Percentiles rank a stretch among this genome's conserved stretches.
These are phyloP conservation scores for Pleurotus sapidus DNA, from an alignment of 768 basidiomycete species.

Conservation along the genomic window DNA sequence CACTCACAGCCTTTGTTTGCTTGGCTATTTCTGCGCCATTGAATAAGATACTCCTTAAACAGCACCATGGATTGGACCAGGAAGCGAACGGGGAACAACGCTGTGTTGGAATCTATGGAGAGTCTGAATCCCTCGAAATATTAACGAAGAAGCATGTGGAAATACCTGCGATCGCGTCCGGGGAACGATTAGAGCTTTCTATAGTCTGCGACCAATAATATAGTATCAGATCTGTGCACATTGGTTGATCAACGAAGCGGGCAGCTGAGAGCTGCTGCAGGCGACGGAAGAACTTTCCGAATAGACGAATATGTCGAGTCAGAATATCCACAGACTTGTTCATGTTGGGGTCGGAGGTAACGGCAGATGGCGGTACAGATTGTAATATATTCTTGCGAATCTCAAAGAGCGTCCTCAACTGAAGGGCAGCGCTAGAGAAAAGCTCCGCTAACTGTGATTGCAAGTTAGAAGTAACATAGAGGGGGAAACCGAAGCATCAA, in stretches of 20 bases:
- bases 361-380: conserved; percentile 33
- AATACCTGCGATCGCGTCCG: conserved; percentile 56
- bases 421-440: conserved; percentile 56
- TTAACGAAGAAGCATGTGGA: background rate
- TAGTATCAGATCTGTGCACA: conserved; percentile 64
- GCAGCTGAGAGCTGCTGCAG: conserved; percentile 58
- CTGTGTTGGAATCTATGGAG: conserved; percentile 53
- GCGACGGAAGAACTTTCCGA: conserved; percentile 81
- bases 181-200: conserved; percentile 56
- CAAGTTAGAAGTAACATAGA: too few relatives aligned
- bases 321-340: conserved; percentile 51
- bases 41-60: conserved; percentile 78
- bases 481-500: conserved; percentile 1
- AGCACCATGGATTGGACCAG: conserved; percentile 84
- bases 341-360: conserved; percentile 31
- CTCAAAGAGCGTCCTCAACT: conserved; percentile 53
- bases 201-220: conserved; percentile 84
- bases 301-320: conserved; percentile 64
- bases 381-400: conserved; percentile 54
- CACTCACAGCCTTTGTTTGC: conserved; percentile 56
- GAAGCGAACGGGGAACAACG: conserved; percentile 73
- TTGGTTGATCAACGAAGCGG: conserved; percentile 62
- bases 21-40: conserved; percentile 69
- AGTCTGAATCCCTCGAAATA: background rate
- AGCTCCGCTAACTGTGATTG: conserved; percentile 30